phyloP scores from a whole-genome alignment of 192 early-diverging fungal genomes.

The Coemansia sp. region DNA sequence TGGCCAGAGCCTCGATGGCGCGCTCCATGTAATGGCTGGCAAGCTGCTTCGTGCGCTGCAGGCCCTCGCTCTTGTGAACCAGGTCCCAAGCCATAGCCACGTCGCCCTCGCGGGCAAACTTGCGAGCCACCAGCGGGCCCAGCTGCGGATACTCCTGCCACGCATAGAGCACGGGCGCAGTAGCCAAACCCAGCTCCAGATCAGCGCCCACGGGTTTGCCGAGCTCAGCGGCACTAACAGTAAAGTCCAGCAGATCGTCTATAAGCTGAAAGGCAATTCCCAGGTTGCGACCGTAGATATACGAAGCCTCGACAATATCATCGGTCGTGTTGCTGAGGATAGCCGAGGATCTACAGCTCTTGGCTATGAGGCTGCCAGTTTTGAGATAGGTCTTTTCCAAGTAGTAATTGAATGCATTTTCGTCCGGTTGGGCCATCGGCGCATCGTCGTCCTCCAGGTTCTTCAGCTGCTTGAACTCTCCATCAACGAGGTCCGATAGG shows the following conservation, averaged over 20 bases:
- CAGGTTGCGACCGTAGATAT: constrained; percentile 83
- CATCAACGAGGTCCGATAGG: constrained; percentile 92
- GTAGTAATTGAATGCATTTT: constrained; percentile 79
- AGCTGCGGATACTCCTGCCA: constrained; percentile 86
- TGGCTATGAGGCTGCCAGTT: constrained; percentile 91
- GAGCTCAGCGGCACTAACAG: constrained; percentile 65
- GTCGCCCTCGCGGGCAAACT: constrained; percentile 78
- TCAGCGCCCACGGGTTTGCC: constrained; percentile 93
- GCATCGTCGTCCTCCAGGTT: constrained; percentile 59
- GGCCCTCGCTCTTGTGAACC: constrained; percentile 76
- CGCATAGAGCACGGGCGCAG: constrained; percentile 91
- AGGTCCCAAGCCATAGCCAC: constrained; percentile 70
- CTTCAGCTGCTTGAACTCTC: constrained; percentile 95
- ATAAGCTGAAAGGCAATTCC: constrained; percentile 95
- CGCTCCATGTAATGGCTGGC: constrained; percentile 72
- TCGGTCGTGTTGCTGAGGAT: constrained; percentile 75
- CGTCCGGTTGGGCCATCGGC: constrained; percentile 40
- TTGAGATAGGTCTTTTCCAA: constrained; percentile 95
- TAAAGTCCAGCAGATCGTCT: constrained; percentile 93
- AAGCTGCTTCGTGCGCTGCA: constrained; percentile 72
- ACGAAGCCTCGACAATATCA: constrained; percentile 75
- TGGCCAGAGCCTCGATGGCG: constrained; percentile 66
- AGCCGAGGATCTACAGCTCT: constrained; percentile 83
- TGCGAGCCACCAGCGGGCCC: constrained; percentile 79
- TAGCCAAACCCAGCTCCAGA: constrained; percentile 84